Base-by-base conservation (phyloP, 1,139 yeast genomes). In the Suhomyces kunorum region DNA sequence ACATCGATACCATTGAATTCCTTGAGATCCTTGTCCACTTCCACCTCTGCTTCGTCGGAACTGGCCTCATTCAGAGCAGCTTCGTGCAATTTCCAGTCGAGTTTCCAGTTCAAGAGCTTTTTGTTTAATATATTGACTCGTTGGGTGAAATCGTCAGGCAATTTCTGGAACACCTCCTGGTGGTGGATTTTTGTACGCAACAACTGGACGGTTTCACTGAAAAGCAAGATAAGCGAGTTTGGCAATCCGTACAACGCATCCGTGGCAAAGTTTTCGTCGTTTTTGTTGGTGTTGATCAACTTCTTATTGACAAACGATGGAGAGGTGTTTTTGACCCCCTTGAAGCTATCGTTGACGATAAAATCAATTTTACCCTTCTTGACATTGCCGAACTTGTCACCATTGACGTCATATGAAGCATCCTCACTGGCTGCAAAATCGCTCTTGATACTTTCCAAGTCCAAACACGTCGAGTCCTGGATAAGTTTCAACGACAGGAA, bases 161-260 rank as follows among this genome's bases (percentile, higher is more conserved):
- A 49, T 6, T 52, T 45, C 20, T 58, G 53, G 26, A 46, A 48
- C 5, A 58, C 53, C 29, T 61, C 63, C 39, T 67, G 64, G 51
- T 78, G 77, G 51, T 77, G 78, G 36, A 80, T 74, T 42, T 80
- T 81, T 42, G 81, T 76, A 42, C 90, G 68, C 8, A 85, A 69
- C 28, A 86, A 58, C 42, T 80, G 79, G 7, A 83, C 87, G 11
- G 83, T 80, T 46, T 82, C 86, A 41, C 85, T 77, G 59, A 88
- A 87, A 34, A 87, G 64, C 27, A 81, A 55, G 46, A 87, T 82
- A 34, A 88, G 66, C 1, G 95, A 84, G 55, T 86, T 87, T 2
- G 96, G 96, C 39, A 88, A 66, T 0, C 96, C 96, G 55, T 87
- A 87, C 40, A 87, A 68, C 0, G 92, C 87, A 61, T 86, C 94